Conservation (phyloP, 495 filamentous ascomycete genomes). For the Aspergillus affinis region DNA sequence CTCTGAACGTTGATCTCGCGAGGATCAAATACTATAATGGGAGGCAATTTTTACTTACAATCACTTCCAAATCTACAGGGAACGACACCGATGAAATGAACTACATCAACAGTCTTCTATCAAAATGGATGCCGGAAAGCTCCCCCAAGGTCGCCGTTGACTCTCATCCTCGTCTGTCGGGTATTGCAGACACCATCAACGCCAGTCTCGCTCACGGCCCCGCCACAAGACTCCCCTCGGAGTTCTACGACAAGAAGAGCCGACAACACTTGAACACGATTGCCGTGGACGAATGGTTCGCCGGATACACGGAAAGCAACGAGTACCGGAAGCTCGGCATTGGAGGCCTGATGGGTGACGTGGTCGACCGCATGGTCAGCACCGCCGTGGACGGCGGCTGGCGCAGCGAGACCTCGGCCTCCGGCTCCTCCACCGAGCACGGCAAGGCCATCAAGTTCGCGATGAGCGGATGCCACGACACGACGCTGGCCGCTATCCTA, state of each 20-base stretch:
- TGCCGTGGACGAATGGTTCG: conserved; percentile 89
- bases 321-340: conserved; percentile 90
- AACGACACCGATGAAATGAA: conserved; percentile 81
- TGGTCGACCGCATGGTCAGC: conserved; percentile 80
- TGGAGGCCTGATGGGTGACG: conserved; percentile 77
- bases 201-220: conserved; percentile 82
- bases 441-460: conserved; percentile 65
- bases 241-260: conserved; percentile 83
- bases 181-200: conserved; percentile 94
- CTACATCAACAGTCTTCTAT: conserved; percentile 71
- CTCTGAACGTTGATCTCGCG: too few species aligned
- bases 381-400: conserved; percentile 60
- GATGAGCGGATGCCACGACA: conserved; percentile 91
- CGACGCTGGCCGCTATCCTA: conserved; percentile 79
- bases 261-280: conserved; percentile 73
- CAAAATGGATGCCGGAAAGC: conserved; percentile 80
- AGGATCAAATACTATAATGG: neutral
- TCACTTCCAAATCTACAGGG: conserved; percentile 36
- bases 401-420: conserved; percentile 57
- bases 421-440: conserved; percentile 36
- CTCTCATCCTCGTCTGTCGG: conserved; percentile 76
- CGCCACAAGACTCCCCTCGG: conserved; percentile 69
- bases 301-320: conserved; percentile 75
- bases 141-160: conserved; percentile 74
- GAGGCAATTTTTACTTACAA: neutral